Percentiles rank a stretch among this genome's conserved stretches.
Conservation (phyloP, 768 basidiomycete genomes). For the Asterophora parasitica region DNA sequence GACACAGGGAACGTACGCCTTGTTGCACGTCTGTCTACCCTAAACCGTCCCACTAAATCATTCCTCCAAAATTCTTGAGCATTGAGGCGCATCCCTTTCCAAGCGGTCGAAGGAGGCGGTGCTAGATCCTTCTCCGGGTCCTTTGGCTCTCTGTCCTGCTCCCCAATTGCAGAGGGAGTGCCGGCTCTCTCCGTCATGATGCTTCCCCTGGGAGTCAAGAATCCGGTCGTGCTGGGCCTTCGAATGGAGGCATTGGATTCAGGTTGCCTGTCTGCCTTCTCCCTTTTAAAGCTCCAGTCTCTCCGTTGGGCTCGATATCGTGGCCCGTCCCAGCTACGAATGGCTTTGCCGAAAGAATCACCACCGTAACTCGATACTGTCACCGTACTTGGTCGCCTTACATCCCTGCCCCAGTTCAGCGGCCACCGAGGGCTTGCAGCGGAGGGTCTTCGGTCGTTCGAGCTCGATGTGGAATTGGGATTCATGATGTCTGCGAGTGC, state of each 20-base stretch:
- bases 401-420: conserved; percentile 19
- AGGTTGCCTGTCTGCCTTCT: conserved; percentile 36
- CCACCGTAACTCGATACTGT: conserved; percentile 34
- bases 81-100: conserved; percentile 47
- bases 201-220: conserved; percentile 28
- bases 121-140: conserved; percentile 14
- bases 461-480: conserved; percentile 4
- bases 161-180: neutral
- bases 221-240: conserved; percentile 23
- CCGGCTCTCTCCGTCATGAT: conserved; percentile 21
- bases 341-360: conserved; percentile 38
- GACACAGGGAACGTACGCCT: conserved; percentile 26
- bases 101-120: conserved; percentile 21
- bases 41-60: conserved; percentile 58
- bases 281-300: conserved; percentile 59
- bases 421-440: conserved; percentile 18
- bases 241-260: conserved; percentile 6
- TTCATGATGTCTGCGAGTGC: conserved; percentile 22
- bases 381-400: conserved; percentile 38
- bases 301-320: conserved; percentile 38
- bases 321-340: conserved; percentile 39
- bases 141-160: conserved; percentile 14
- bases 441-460: conserved; percentile 14
- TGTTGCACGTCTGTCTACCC: conserved; percentile 46
- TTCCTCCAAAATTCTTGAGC: conserved; percentile 67